phyloP scores from a whole-genome alignment of 2,329 filamentous ascomycete species.

The Stachybotrys elegans region DNA sequence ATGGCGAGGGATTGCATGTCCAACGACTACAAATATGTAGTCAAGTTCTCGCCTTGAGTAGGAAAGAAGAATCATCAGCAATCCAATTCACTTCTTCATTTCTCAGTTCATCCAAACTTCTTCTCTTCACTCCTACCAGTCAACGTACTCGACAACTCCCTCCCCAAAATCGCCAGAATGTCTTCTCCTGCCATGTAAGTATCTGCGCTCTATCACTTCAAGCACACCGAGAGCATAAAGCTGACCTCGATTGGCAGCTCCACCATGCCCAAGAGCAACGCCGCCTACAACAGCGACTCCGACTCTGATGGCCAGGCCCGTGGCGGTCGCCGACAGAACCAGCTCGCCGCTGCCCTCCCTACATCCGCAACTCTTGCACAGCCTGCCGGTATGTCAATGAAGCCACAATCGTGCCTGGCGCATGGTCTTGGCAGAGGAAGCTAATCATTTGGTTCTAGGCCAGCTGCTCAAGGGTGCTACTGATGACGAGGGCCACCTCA shows the following conservation, averaged over 20 bases:
- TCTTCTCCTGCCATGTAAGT: not conserved
- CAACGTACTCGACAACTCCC: too few relatives aligned
- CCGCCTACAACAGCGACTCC: slow-evolving; percentile 22
- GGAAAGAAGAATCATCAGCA: too few relatives aligned
- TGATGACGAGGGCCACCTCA: slow-evolving; percentile 52
- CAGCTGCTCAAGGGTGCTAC: slow-evolving; percentile 52
- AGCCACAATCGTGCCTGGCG: slow-evolving; percentile 18
- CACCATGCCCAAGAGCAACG: slow-evolving; percentile 19
- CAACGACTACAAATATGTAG: too few relatives aligned
- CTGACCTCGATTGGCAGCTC: slow-evolving; percentile 8
- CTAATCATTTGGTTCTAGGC: too few relatives aligned
- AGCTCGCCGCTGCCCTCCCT: slow-evolving; percentile 22
- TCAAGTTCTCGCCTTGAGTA: too few relatives aligned
- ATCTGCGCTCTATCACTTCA: too few relatives aligned
- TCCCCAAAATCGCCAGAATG: not conserved
- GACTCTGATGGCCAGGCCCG: slow-evolving; percentile 24
- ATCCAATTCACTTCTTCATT: too few relatives aligned
- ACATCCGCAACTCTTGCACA: slow-evolving; percentile 30
- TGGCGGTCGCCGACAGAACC: slow-evolving; percentile 19
- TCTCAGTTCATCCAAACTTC: too few relatives aligned
- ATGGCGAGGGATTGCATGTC: too few relatives aligned
- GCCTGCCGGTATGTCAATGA: slow-evolving; percentile 19
- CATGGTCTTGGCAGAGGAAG: not conserved
- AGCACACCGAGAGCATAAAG: too few relatives aligned
- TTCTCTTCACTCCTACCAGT: too few relatives aligned